These are phyloP conservation scores for Plasmodium falciparum DNA, from an alignment of 169 alveolate species.

Conservation along the genomic window DNA sequence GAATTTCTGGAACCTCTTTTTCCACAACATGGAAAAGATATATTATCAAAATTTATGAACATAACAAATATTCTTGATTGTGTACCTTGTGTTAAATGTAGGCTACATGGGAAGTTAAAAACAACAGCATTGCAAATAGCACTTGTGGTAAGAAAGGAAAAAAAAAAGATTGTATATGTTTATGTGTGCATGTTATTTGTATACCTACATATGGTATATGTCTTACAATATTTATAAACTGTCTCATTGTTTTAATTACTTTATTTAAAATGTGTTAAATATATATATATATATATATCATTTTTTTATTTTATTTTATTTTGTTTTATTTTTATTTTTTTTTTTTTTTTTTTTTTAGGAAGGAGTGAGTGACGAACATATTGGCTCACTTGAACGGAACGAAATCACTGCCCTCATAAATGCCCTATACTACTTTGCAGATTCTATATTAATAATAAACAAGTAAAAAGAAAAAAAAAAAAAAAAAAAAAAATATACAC, in stretches of 20 bases:
- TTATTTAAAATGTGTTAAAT: too few relatives aligned
- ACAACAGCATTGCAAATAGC: constrained; percentile 93
- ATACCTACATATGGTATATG: not conserved
- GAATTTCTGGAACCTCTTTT: constrained; percentile 55
- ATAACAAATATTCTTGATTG: constrained; percentile 80
- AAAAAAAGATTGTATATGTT: not conserved
- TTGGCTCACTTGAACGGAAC: constrained; percentile 85
- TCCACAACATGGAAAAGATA: constrained; percentile 56
- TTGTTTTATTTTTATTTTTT: not conserved
- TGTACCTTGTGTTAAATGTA: constrained; percentile 94
- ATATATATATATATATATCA: not conserved
- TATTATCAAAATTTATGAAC: constrained; percentile 60
- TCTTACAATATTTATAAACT: not conserved
- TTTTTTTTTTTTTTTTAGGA: constrained; percentile 19
- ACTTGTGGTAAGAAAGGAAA: constrained; percentile 77
- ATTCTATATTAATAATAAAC: constrained; percentile 83
- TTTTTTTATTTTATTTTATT: not conserved
- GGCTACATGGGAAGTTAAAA: constrained; percentile 93
- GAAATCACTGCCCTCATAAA: constrained; percentile 90
- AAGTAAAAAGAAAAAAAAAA: constrained; percentile 26
- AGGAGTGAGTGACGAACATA: constrained; percentile 57
- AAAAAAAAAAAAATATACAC: constrained; percentile 4
- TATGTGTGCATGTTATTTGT: not conserved
- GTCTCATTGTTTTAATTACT: constrained; percentile 1
- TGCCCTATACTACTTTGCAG: constrained; percentile 87